These are phyloP conservation scores for Helianthus annuus DNA, from an alignment of 129 eudicot genomes.

Conservation along the genomic window DNA sequence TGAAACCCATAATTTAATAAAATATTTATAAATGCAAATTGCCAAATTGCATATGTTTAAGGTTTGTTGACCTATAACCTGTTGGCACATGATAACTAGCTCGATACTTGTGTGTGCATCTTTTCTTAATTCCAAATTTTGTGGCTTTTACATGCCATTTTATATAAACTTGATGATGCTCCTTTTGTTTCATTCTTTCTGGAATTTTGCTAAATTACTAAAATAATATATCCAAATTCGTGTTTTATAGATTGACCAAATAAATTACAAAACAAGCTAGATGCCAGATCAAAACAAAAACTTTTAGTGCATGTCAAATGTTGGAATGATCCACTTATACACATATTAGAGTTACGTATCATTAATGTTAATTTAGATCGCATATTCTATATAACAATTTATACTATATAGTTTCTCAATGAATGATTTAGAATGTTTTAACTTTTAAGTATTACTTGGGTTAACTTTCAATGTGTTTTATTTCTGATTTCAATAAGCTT, in stretches of 20 bases:
- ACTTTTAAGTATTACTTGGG: too few species aligned
- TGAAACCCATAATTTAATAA: conserved; percentile 4
- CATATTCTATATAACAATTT: too few species aligned
- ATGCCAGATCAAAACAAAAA: neutral
- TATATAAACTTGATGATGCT: neutral
- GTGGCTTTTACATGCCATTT: conserved; percentile 17
- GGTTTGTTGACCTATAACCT: conserved; percentile 36
- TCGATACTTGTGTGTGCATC: conserved; percentile 16
- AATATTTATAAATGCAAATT: conserved; percentile 11
- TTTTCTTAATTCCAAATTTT: conserved; percentile 15
- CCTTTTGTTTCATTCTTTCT: conserved; percentile 21
- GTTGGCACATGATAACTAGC: conserved; percentile 37
- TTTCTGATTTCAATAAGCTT: neutral
- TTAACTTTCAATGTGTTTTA: too few species aligned
- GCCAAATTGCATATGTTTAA: conserved; percentile 30
- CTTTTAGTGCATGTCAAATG: neutral
- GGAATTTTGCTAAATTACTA: conserved; percentile 9
- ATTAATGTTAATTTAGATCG: too few species aligned
- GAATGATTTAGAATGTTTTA: too few species aligned
- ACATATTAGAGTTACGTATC: neutral
- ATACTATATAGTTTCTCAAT: too few species aligned
- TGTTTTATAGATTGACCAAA: neutral
- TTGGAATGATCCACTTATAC: neutral
- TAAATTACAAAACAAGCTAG: neutral
- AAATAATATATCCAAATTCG: neutral